Evolutionary conservation across 2,329 filamentous ascomycete species (phyloP).

Genomic region (Tolypocladium sp.): DNA sequence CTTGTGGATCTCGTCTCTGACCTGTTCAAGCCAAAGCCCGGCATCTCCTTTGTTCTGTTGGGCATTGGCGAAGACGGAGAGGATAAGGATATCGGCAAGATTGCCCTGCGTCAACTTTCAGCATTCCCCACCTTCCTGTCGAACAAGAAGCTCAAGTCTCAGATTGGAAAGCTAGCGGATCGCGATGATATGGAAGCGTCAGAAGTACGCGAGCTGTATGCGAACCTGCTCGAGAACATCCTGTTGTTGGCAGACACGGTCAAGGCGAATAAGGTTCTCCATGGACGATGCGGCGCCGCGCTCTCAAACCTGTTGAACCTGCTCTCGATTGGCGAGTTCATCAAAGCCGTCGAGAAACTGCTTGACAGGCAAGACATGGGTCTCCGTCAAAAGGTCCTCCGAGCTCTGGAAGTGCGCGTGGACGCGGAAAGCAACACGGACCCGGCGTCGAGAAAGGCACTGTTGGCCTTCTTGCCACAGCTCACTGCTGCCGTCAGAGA

Average conservation of each 20-base stretch:
- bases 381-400: constrained; percentile 70
- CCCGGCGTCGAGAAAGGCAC: constrained; percentile 53
- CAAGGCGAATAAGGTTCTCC: constrained; percentile 45
- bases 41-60: constrained; percentile 63
- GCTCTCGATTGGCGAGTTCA: constrained; percentile 78
- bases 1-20: constrained; percentile 69
- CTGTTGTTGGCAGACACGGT: constrained; percentile 57
- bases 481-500: constrained; percentile 69
- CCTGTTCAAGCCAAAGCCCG: constrained; percentile 64
- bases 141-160: constrained; percentile 45
- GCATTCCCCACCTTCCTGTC: constrained; percentile 49
- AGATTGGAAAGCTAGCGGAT: constrained; percentile 48
- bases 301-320: constrained; percentile 76
- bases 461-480: constrained; percentile 72
- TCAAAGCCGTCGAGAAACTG: constrained; percentile 77
- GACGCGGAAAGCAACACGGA: constrained; percentile 64
- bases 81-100: constrained; percentile 38
- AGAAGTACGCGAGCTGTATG: constrained; percentile 61
- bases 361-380: constrained; percentile 68
- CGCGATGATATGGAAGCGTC: constrained; percentile 56
- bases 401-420: constrained; percentile 71
- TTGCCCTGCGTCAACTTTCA: constrained; percentile 45
- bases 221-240: constrained; percentile 56
- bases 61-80: constrained; percentile 40
- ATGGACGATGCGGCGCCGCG: constrained; percentile 55